phyloP scores from a whole-genome alignment of 208 protist species.

The Polymyxa betae region DNA sequence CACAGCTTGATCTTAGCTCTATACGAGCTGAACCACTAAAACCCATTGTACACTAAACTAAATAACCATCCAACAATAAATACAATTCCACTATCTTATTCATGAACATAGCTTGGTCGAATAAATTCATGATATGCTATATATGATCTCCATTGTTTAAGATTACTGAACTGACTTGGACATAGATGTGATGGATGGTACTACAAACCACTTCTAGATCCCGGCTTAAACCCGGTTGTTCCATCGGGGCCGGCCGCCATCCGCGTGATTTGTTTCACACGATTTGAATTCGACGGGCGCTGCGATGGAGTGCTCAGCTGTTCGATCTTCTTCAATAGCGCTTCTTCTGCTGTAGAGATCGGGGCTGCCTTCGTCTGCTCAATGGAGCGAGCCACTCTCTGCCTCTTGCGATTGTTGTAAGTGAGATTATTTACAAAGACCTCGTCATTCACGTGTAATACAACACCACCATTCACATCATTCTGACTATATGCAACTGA shows the following conservation, averaged over 20 bases:
- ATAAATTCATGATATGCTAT: background rate
- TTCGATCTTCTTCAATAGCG: background rate
- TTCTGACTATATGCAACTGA: background rate
- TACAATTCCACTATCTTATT: no score
- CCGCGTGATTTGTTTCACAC: background rate
- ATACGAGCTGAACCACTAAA: slow-evolving; percentile 64
- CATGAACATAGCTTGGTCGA: background rate
- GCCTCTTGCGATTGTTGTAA: background rate
- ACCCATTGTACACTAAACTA: slow-evolving; percentile 64
- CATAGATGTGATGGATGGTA: background rate
- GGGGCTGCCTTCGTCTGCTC: slow-evolving; percentile 18
- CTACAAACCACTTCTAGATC: background rate
- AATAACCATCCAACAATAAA: no score
- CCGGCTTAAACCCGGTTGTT: slow-evolving; percentile 24
- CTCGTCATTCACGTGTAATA: background rate
- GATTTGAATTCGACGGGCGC: background rate
- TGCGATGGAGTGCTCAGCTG: background rate
- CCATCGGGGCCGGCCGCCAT: slow-evolving; percentile 2
- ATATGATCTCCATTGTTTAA: background rate
- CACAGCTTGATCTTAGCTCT: slow-evolving; percentile 51
- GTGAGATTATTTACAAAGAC: slow-evolving; percentile 33
- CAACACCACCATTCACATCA: slow-evolving; percentile 19
- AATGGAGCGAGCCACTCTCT: slow-evolving; percentile 25
- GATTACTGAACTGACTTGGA: background rate
- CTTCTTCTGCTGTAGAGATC: background rate